Evolutionary conservation across 1,284 basidiomycete genomes (phyloP).

Genomic region (Paramarasmius palmivorus): DNA sequence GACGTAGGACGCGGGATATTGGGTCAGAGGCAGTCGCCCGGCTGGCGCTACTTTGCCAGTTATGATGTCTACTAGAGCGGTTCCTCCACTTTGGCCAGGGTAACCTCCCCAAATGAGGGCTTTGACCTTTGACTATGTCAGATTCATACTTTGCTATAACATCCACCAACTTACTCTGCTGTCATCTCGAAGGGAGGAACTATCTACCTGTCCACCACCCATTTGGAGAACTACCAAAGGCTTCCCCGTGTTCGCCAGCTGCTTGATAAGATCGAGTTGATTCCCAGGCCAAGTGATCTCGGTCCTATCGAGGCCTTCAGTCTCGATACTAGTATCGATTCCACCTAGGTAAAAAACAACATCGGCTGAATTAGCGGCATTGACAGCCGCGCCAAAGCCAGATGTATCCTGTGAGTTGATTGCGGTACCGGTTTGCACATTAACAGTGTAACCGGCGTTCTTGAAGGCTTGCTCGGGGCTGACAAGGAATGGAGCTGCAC

Average conservation of each 20-base stretch:
- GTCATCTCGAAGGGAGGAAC: conserved; percentile 43
- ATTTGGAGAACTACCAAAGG: conserved; percentile 56
- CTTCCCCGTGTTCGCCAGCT: conserved; percentile 47
- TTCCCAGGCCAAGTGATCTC: conserved; percentile 56
- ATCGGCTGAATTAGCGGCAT: conserved; percentile 64
- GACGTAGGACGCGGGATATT: conserved; percentile 51
- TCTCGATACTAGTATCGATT: conserved; percentile 51
- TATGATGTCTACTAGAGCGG: conserved; percentile 50
- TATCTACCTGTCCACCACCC: conserved; percentile 57
- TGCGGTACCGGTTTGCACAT: conserved; percentile 41
- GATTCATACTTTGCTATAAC: not conserved
- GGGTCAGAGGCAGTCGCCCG: conserved; percentile 53
- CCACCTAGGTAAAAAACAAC: conserved; percentile 61
- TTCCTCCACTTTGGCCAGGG: conserved; percentile 54
- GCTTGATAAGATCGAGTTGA: conserved; percentile 49
- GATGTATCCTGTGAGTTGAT: conserved; percentile 38
- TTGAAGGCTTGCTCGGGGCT: conserved; percentile 51
- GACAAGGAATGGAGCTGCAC: conserved; percentile 52
- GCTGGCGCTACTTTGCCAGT: conserved; percentile 51
- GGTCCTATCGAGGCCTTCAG: conserved; percentile 49
- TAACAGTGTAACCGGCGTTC: conserved; percentile 45
- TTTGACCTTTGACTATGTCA: conserved; percentile 38
- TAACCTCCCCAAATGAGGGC: conserved; percentile 58
- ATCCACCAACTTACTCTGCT: conserved; percentile 33
- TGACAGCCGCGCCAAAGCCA: conserved; percentile 58